Percentiles rank a stretch among this genome's conserved stretches.
phyloP scores from a whole-genome alignment of 1,284 basidiomycete species.

The Apiotrichum mycotoxinovorans region DNA sequence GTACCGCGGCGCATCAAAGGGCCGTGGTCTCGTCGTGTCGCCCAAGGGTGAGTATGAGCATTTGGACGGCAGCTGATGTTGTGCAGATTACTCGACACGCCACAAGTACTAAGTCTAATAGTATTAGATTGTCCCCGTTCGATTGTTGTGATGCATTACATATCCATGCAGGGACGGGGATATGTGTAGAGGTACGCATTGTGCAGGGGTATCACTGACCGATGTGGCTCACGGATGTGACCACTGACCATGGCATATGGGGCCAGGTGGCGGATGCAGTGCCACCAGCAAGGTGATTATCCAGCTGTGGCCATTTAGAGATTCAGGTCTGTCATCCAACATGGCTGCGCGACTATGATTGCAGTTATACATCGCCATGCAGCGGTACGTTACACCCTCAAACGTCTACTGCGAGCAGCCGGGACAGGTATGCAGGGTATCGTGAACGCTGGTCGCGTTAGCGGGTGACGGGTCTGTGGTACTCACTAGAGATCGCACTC shows the following conservation, averaged over 20 bases:
- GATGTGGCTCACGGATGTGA: no score
- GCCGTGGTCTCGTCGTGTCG: slow-evolving; percentile 94
- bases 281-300: no score
- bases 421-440: slow-evolving; percentile 69
- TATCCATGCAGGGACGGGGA: not conserved
- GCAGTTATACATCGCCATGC: no score
- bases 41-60: slow-evolving; percentile 69
- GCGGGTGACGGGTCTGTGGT: not conserved
- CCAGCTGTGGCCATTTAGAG: no score
- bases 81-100: slow-evolving; percentile 49
- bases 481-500: slow-evolving; percentile 66
- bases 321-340: no score
- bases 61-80: slow-evolving; percentile 2
- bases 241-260: no score
- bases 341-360: no score
- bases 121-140: no score
- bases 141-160: slow-evolving; percentile 3
- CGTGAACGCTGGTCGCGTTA: slow-evolving; percentile 54
- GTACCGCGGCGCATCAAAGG: slow-evolving; percentile 95
- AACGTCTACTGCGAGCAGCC: slow-evolving; percentile 41
- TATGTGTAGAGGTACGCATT: not conserved
- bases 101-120: slow-evolving; percentile 46
- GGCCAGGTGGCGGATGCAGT: no score
- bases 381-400: not conserved
- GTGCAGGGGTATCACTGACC: no score